Conservation (phyloP, 2,329 filamentous ascomycete genomes). For the Hymenoscyphus repandus region DNA sequence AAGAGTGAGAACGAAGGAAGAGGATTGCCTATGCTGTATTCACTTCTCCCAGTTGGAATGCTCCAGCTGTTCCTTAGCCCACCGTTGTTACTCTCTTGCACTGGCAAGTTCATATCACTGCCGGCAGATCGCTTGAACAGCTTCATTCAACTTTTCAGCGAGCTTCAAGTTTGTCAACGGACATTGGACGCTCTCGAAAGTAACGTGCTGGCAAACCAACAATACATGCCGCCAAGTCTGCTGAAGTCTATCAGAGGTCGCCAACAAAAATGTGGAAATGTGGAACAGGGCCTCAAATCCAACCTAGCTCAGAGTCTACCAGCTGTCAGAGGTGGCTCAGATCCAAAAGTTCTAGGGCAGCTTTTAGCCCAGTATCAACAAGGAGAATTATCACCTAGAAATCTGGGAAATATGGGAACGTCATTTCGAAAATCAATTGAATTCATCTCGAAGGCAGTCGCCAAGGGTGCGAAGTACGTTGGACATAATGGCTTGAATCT, state of each 20-base stretch:
- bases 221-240: too few relatives aligned
- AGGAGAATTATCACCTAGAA: conserved; percentile 11
- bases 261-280: too few relatives aligned
- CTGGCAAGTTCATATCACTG: neutral
- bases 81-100: neutral
- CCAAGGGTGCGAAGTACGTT: conserved; percentile 24
- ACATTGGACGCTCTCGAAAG: too few relatives aligned
- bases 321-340: too few relatives aligned
- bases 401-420: conserved; percentile 7
- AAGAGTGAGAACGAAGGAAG: conserved; percentile 19
- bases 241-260: too few relatives aligned
- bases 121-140: conserved; percentile 2
- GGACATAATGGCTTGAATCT: conserved; percentile 15
- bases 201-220: too few relatives aligned
- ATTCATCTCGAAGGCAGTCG: conserved; percentile 20
- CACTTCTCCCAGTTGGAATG: conserved; percentile 24
- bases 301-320: too few relatives aligned
- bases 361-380: conserved; percentile 6
- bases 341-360: conserved; percentile 14
- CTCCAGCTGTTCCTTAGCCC: conserved; percentile 14
- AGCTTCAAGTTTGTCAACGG: too few relatives aligned
- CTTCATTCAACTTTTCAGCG: conserved; percentile 22
- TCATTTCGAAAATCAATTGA: conserved; percentile 18
- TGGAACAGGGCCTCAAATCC: too few relatives aligned
- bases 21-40: conserved; percentile 24